Base-by-base conservation (phyloP, 1,139 yeast species). In the Hanseniaspora uvarum region DNA sequence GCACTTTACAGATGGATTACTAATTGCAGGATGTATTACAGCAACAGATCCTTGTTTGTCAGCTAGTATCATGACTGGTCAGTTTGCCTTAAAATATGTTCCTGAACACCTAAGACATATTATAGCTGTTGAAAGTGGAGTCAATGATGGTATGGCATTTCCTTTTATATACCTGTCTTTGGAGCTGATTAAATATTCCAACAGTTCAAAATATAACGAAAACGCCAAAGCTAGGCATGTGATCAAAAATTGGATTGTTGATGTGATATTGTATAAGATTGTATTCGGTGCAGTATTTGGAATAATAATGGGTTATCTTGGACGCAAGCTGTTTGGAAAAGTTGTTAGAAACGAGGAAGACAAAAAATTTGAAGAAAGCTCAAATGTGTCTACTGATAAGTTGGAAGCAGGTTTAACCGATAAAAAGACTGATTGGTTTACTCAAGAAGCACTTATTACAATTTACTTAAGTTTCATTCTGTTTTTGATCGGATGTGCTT, bases 41-140 rank as follows among this genome's bases (percentile, higher is more conserved):
- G 97, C 98, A 2, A 92, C 98, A 0, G 98, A 92, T 69, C 98
- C 98, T 4, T 95, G 92, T 52, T 75, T 92, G 65, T 98, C 98
- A 0, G 95, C 96, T 38, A 96, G 98, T 0, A 97, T 92, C 19
- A 97, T 92, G 21, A 96, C 98, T 72, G 97, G 98, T 59, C 88
- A 89, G 64, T 92, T 92, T 67, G 96, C 98, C n/a, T 81, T 80
- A 65, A 78, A 96, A 59, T 36, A 52, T 46, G 97, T 92, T 14
- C 98, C 98, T 0, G 97, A 97, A 6, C 97, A 92, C 70, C 77
- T 92, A 68, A 76, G 98, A 66, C 89, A 92, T 63, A 70, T 92
- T 52, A 71, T 92, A 44, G 80, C 94, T 31, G 96, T 97, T 0
- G 98, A 92, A 65, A 87, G 96, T 0, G 97, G 95, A 10, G 89